phyloP scores from a whole-genome alignment of 2,329 filamentous ascomycete species.

The Colletotrichum sidae region DNA sequence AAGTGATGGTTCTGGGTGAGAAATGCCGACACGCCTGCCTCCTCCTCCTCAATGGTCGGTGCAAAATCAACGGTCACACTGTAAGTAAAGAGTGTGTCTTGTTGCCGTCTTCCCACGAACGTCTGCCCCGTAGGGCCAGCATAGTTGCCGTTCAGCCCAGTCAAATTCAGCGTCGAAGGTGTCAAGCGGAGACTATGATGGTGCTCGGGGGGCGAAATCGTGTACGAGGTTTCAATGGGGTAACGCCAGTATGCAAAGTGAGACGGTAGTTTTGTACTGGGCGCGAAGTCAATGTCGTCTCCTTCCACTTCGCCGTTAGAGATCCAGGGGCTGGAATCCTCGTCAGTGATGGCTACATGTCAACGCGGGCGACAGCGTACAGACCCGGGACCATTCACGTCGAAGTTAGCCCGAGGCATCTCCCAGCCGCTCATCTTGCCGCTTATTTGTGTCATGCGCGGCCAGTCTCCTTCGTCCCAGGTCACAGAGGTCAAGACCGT shows the following conservation, averaged over 20 bases:
- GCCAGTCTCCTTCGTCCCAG: conserved; percentile 50
- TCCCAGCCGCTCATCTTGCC: conserved; percentile 49
- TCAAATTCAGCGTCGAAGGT: conserved; percentile 65
- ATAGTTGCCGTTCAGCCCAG: conserved; percentile 60
- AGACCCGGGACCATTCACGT: conserved; percentile 50
- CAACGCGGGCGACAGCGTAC: background rate
- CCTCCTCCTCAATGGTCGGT: conserved; percentile 52
- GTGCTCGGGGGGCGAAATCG: conserved; percentile 55
- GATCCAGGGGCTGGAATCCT: conserved; percentile 43
- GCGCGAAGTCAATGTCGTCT: conserved; percentile 60
- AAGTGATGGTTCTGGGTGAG: conserved; percentile 65
- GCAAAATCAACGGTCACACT: conserved; percentile 58
- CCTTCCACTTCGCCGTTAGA: conserved; percentile 42
- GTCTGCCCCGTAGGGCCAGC: conserved; percentile 44
- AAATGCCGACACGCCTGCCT: conserved; percentile 66
- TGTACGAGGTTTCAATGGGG: conserved; percentile 58
- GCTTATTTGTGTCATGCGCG: conserved; percentile 41
- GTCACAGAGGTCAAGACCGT: conserved; percentile 53
- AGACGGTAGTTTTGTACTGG: conserved; percentile 56
- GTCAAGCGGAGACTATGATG: conserved; percentile 57
- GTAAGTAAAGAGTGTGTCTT: conserved; percentile 65
- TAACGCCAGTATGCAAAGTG: conserved; percentile 69
- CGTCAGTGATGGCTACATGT: background rate
- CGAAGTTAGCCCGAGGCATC: conserved; percentile 48
- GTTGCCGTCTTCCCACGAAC: conserved; percentile 66